Conservation (phyloP, 805 yeast genomes). For the Metschnikowia colocasiae region DNA sequence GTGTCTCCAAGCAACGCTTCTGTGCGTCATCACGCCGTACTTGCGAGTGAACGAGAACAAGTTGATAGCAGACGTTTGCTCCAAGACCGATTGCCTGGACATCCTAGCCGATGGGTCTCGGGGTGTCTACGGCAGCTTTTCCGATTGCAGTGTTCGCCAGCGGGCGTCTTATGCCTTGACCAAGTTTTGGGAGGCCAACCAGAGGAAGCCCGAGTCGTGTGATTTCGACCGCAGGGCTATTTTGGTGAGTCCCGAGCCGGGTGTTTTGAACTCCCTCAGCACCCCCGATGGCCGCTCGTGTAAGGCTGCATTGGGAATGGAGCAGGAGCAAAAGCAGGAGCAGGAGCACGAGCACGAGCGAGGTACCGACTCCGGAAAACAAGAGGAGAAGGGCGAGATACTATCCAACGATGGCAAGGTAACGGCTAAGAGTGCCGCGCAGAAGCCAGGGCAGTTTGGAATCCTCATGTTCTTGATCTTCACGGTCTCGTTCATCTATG, state of each 20-base stretch:
- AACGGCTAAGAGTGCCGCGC: slow-evolving; percentile 9
- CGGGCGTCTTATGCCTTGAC: slow-evolving; percentile 41
- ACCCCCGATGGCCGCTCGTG: slow-evolving; percentile 28
- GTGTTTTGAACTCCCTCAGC: slow-evolving; percentile 17
- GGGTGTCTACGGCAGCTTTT: slow-evolving; percentile 42
- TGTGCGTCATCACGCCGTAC: slow-evolving; percentile 34
- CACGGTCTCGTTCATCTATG: slow-evolving; percentile 11
- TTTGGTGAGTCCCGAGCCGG: slow-evolving; percentile 19
- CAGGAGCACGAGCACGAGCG: neutral
- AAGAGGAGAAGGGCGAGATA: neutral
- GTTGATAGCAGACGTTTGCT: slow-evolving; percentile 34
- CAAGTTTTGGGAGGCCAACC: slow-evolving; percentile 27
- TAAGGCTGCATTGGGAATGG: slow-evolving; percentile 5
- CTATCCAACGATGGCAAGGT: neutral
- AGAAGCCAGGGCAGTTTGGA: slow-evolving; percentile 11
- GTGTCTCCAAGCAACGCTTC: slow-evolving; percentile 38
- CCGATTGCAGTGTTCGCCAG: slow-evolving; percentile 38
- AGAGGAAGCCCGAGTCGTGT: slow-evolving; percentile 20
- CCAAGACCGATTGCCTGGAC: slow-evolving; percentile 36
- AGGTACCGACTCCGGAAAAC: neutral
- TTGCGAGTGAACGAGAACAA: slow-evolving; percentile 18
- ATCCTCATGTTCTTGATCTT: slow-evolving; percentile 7
- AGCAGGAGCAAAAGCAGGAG: neutral
- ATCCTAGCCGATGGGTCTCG: slow-evolving; percentile 30
- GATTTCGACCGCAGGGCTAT: slow-evolving; percentile 24